Evolutionary conservation across 23 red algal species (phyloP).

Genomic region (Cyanidium caldarium): DNA sequence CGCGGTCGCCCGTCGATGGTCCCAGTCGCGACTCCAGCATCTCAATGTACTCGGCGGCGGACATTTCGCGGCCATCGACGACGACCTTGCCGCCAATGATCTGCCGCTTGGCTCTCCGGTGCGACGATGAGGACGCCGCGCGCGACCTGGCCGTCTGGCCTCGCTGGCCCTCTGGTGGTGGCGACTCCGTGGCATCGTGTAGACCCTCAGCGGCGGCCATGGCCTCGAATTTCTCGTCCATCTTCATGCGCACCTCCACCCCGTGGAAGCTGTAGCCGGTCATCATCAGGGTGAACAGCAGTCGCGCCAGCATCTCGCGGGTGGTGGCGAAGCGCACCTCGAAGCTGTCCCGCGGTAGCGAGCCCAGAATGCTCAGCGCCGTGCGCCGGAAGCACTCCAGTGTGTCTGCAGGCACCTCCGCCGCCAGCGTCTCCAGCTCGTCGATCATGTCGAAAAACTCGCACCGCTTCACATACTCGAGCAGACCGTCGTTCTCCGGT

Average conservation of each 20-base stretch:
- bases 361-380: not conserved
- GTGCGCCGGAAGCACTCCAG: not conserved
- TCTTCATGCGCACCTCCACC: not conserved
- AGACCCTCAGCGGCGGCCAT: not conserved
- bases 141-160: no score
- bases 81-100: not conserved
- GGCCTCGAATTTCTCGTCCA: constrained; percentile 4
- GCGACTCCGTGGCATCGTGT: not conserved
- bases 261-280: constrained; percentile 1
- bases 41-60: not conserved
- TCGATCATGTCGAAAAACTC: not conserved
- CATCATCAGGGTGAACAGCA: not conserved
- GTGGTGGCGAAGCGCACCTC: not conserved
- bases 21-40: constrained; percentile 1
- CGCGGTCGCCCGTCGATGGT: not conserved
- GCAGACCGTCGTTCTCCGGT: not conserved
- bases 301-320: not conserved
- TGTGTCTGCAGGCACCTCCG: not conserved
- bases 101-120: not conserved
- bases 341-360: not conserved
- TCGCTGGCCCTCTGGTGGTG: no score
- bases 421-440: not conserved
- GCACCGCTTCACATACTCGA: not conserved
- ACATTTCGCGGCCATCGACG: constrained; percentile 3
- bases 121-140: not conserved